Percentiles rank a stretch among this genome's conserved stretches.
phyloP scores from a whole-genome alignment of 2,329 filamentous ascomycete species.

The Aspergillus intermedius region DNA sequence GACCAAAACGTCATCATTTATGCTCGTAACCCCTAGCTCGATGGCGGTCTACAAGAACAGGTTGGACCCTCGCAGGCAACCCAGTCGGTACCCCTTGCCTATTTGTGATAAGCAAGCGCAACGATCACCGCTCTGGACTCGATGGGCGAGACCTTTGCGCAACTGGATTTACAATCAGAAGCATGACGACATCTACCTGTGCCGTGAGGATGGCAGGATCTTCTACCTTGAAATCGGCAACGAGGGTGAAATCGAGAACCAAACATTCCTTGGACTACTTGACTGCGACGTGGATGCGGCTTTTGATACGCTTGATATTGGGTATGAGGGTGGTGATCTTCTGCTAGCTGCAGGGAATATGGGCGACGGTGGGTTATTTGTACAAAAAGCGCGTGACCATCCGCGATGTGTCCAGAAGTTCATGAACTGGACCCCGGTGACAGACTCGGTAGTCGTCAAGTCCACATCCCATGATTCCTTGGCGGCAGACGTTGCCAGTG shows the following conservation, averaged over 20 bases:
- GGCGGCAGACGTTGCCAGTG: slow-evolving; percentile 32
- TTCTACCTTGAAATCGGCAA: slow-evolving; percentile 64
- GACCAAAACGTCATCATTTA: slow-evolving; percentile 62
- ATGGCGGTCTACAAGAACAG: slow-evolving; percentile 47
- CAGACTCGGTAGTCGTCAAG: slow-evolving; percentile 38
- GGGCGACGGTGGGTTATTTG: slow-evolving; percentile 70
- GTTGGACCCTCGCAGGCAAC: slow-evolving; percentile 19
- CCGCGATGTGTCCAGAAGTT: slow-evolving; percentile 55
- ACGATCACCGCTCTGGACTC: slow-evolving; percentile 62
- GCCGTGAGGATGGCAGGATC: slow-evolving; percentile 78
- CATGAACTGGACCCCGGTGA: slow-evolving; percentile 53
- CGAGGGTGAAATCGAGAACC: slow-evolving; percentile 47
- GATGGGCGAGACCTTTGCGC: slow-evolving; percentile 75
- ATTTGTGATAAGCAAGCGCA: slow-evolving; percentile 18
- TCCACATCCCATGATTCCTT: slow-evolving; percentile 10
- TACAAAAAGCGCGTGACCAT: slow-evolving; percentile 55
- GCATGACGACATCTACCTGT: slow-evolving; percentile 76
- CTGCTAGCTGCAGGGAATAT: slow-evolving; percentile 72
- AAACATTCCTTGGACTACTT: slow-evolving; percentile 58
- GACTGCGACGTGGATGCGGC: slow-evolving; percentile 71
- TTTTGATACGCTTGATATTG: slow-evolving; percentile 64
- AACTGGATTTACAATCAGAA: slow-evolving; percentile 54
- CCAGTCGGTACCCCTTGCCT: slow-evolving; percentile 25
- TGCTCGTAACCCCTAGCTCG: slow-evolving; percentile 57
- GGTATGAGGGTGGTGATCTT: slow-evolving; percentile 64